Evolutionary conservation across 2,329 filamentous ascomycete species (phyloP).

Genomic region (Salinomyces thailandicus): DNA sequence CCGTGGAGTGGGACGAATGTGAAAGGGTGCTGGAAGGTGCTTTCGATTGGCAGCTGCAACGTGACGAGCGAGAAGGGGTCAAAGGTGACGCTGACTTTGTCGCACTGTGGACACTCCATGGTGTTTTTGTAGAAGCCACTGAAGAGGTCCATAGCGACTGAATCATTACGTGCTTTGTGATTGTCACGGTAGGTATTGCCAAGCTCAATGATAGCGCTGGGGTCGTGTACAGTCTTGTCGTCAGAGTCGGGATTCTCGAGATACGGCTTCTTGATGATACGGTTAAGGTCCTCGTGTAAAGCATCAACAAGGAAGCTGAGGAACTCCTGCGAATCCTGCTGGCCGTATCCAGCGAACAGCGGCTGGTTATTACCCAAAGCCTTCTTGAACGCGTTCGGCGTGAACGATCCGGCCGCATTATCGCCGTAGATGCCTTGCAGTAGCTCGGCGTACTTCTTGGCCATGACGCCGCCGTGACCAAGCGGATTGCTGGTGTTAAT

Average conservation of each 20-base stretch:
- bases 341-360: constrained; percentile 85
- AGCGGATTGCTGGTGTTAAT: constrained; percentile 79
- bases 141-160: constrained; percentile 89
- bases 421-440: constrained; percentile 70
- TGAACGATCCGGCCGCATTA: constrained; percentile 54
- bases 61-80: constrained; percentile 95
- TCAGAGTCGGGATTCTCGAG: constrained; percentile 97
- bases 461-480: constrained; percentile 75
- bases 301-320: constrained; percentile 89
- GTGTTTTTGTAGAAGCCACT: constrained; percentile 98
- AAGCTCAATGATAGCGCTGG: constrained; percentile 68
- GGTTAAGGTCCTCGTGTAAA: constrained; percentile 87
- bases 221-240: constrained; percentile 84
- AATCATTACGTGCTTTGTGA: constrained; percentile 85
- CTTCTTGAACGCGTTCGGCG: constrained; percentile 71
- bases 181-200: constrained; percentile 85
- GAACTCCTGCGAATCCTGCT: constrained; percentile 97
- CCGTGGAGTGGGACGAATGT: constrained; percentile 69
- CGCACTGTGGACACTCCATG: constrained; percentile 78
- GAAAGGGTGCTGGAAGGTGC: constrained; percentile 64
- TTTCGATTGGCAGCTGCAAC: constrained; percentile 78
- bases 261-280: constrained; percentile 91
- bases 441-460: constrained; percentile 69
- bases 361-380: constrained; percentile 71
- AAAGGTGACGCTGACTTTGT: constrained; percentile 96